Evolutionary conservation across 1,139 yeast species (phyloP).

Genomic region (Pneumocystis wakefieldiae): DNA sequence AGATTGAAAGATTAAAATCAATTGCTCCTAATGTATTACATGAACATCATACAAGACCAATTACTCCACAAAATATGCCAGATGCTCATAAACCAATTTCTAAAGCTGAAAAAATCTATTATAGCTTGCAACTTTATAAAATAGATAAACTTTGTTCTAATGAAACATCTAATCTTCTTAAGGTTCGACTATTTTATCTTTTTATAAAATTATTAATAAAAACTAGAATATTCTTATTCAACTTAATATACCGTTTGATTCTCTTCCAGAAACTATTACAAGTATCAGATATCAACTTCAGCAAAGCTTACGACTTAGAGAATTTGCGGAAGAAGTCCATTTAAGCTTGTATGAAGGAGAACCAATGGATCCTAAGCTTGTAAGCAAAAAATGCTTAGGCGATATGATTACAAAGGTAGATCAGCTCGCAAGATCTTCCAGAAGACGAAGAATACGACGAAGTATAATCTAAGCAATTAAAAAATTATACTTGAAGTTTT

Average conservation of each 20-base stretch:
- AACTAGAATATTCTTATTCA: constrained; percentile 10
- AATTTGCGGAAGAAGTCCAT: constrained; percentile 11
- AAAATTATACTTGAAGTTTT: background rate
- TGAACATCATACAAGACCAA: constrained; percentile 6
- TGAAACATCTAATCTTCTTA: constrained; percentile 10
- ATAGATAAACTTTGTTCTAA: constrained; percentile 8
- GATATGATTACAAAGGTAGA: constrained; percentile 8
- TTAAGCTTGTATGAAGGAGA: constrained; percentile 9
- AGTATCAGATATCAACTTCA: constrained; percentile 1
- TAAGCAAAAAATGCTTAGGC: constrained; percentile 3
- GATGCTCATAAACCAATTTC: constrained; percentile 3
- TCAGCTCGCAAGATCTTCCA: constrained; percentile 3
- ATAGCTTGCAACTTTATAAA: constrained; percentile 7
- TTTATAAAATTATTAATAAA: background rate
- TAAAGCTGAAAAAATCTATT: constrained; percentile 6
- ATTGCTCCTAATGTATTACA: background rate
- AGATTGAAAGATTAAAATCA: constrained; percentile 3
- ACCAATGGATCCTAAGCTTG: constrained; percentile 8
- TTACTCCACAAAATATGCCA: constrained; percentile 6
- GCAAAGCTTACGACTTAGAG: constrained; percentile 5
- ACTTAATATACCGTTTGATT: constrained; percentile 11
- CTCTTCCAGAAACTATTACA: constrained; percentile 6
- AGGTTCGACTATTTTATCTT: background rate
- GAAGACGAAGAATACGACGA: background rate
- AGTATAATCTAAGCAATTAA: background rate